Evolutionary conservation across 805 yeast species (phyloP), one percentile per base, ranked within the genome.

Genomic region (Hanseniaspora clermontiae): DNA sequence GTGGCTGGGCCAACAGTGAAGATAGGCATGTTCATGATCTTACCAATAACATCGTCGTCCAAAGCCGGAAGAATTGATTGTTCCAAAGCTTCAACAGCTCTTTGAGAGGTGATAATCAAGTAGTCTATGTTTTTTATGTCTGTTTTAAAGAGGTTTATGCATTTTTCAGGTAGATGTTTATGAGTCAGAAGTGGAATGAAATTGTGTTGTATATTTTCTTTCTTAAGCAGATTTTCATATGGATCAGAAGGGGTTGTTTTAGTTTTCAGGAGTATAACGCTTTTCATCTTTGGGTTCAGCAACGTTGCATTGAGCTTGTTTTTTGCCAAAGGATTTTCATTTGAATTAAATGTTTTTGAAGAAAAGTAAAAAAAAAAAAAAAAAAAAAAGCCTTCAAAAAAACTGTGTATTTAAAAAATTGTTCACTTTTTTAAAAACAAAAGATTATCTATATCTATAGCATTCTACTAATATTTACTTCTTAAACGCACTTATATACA

Each of bases 1-100:
- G 97, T 91, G 0, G 95, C 89, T 1, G 96, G 96, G 0, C 97
- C 97, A 6, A 91, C 96, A 0, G 96, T 87, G 64, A 82, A 91
- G 0, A 84, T 83, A 0, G 82, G 78, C 61, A 80, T 81, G 3
- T 60, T 55, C 7, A 78, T 65, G 0, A 82, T 70, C 0, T 50
- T 55, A 8, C 65, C 61, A 56, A 58, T 65, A 9, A 49, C 59
- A 1, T 49, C 62, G 0, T 45, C 49, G 2, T 62, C 19, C 12
- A 70, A 58, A 0, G 45, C 37, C 9, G 69, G 63, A 1, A 68
- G 50, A 6, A 83, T 68, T 14, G 77, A 66, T 40, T 72, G 71
- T 59, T 77, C 78, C 12, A 88, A 68, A 5, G 87, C 82, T 62
- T 90, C 96, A 0, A 90, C 95, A 1, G 96, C 95, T 61, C 97